A percentile compares a stretch with the other conserved stretches of the same genome.
phyloP scores from a whole-genome alignment of 345 rosid genomes.

The Corchorus olitorius region DNA sequence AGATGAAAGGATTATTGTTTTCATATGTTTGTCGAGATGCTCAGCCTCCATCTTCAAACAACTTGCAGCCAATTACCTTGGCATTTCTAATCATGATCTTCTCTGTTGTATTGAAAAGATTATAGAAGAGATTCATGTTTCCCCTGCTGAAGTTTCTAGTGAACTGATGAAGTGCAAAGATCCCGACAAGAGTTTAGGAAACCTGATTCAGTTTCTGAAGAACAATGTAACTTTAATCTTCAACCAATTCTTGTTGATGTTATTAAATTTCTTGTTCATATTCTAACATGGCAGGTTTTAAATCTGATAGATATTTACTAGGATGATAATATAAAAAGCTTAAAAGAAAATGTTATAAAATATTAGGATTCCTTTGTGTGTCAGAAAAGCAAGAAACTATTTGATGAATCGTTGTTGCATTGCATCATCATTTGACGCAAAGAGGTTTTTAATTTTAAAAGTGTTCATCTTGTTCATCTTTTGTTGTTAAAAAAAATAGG shows the following conservation, averaged over 20 bases:
- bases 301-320: too few species aligned
- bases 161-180: slow-evolving; percentile 38
- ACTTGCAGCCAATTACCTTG: slow-evolving; percentile 39
- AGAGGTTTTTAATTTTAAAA: too few species aligned
- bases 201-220: slow-evolving; percentile 33
- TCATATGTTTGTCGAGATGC: slow-evolving; percentile 41
- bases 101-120: slow-evolving; percentile 30
- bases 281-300: background rate
- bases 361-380: too few species aligned
- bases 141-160: slow-evolving; percentile 48
- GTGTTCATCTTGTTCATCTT: too few species aligned
- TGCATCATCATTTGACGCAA: background rate
- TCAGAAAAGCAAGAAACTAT: background rate
- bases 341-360: too few species aligned
- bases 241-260: too few species aligned
- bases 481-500: too few species aligned
- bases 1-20: slow-evolving; percentile 46
- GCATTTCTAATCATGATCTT: slow-evolving; percentile 27
- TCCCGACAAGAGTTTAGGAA: slow-evolving; percentile 23
- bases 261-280: too few species aligned
- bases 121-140: slow-evolving; percentile 28
- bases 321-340: too few species aligned
- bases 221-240: slow-evolving; percentile 32
- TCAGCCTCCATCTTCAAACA: slow-evolving; percentile 46
- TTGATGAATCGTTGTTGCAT: background rate